phyloP scores from a whole-genome alignment of 1,284 basidiomycete genomes.

The Irpex sp. region DNA sequence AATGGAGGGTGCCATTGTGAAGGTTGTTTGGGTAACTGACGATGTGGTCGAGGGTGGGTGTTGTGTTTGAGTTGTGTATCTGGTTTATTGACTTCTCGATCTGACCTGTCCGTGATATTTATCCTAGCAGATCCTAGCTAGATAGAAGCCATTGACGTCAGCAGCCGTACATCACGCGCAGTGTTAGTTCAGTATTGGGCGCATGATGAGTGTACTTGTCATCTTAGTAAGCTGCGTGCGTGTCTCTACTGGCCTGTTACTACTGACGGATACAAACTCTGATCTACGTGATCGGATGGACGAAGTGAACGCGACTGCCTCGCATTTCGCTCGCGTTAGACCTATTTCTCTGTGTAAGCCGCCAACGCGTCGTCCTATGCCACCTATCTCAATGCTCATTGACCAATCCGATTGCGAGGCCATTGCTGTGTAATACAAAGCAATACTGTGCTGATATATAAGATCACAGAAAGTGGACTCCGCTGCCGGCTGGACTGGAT shows the following conservation, averaged over 20 bases:
- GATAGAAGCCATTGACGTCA: neutral
- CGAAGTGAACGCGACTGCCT: neutral
- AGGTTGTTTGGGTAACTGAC: neutral
- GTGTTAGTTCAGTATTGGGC: too few relatives aligned
- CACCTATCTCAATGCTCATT: too few relatives aligned
- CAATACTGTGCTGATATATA: too few relatives aligned
- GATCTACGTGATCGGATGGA: neutral
- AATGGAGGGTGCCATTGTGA: neutral
- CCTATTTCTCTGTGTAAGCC: too few relatives aligned
- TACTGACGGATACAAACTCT: neutral
- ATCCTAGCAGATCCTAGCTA: too few relatives aligned
- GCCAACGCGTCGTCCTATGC: too few relatives aligned
- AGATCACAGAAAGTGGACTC: too few relatives aligned
- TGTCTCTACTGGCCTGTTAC: neutral
- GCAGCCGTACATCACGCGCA: neutral
- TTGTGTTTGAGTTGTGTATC: neutral
- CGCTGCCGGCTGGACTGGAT: too few relatives aligned
- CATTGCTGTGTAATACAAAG: too few relatives aligned
- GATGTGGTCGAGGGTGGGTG: neutral
- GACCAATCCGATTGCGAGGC: too few relatives aligned
- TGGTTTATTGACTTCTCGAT: neutral
- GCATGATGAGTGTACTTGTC: neutral
- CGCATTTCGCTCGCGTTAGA: too few relatives aligned
- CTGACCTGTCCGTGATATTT: too few relatives aligned
- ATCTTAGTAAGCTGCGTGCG: neutral